phyloP scores from a whole-genome alignment of 2,329 filamentous ascomycete species.

The Gnomoniopsis smithogilvyi region DNA sequence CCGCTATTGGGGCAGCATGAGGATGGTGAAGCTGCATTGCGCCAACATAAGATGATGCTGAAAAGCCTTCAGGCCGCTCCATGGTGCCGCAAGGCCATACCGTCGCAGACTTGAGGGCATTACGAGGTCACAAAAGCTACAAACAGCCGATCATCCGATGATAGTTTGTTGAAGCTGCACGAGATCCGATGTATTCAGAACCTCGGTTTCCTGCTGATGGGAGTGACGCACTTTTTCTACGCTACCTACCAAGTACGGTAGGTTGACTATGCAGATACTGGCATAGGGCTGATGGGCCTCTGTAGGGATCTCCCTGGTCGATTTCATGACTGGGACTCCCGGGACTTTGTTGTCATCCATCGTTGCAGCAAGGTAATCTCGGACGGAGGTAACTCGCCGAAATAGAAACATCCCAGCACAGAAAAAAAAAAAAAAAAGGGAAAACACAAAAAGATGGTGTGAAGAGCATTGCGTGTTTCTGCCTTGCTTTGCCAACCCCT shows the following conservation, averaged over 20 bases:
- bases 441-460: slow-evolving; percentile 14
- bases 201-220: background rate
- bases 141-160: background rate
- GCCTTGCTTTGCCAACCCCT: slow-evolving; percentile 4
- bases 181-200: background rate
- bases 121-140: background rate
- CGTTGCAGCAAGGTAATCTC: background rate
- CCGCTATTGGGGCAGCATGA: slow-evolving; percentile 8
- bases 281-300: slow-evolving; percentile 12
- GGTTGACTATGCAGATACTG: too few species aligned
- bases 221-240: slow-evolving; percentile 13
- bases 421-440: background rate
- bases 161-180: background rate
- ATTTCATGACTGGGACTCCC: background rate
- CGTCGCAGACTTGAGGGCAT: background rate
- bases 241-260: background rate
- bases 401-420: background rate
- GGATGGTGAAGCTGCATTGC: slow-evolving; percentile 2
- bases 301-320: background rate
- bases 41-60: slow-evolving; percentile 2
- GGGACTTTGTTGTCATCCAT: background rate
- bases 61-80: background rate
- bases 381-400: slow-evolving; percentile 2
- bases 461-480: slow-evolving; percentile 6
- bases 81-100: background rate